phyloP scores from a whole-genome alignment of 352 stramenopile species.

The Phytophthora nicotianae region DNA sequence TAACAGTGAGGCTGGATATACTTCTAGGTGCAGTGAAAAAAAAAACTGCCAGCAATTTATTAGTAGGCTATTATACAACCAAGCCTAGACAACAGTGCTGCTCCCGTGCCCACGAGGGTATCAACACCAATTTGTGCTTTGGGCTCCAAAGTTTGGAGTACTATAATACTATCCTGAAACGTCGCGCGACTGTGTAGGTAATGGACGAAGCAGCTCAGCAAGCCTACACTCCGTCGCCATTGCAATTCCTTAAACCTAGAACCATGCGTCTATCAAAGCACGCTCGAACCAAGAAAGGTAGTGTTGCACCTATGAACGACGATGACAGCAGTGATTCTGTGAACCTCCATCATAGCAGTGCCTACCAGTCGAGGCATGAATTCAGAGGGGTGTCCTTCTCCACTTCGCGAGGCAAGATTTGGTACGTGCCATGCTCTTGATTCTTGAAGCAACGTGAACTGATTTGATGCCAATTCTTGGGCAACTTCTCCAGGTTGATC shows the following conservation, averaged over 20 bases:
- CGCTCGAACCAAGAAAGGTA: conserved; percentile 18
- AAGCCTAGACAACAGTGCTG: background rate
- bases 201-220: background rate
- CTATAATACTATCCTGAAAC: too few species aligned
- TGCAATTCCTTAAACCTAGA: background rate
- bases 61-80: background rate
- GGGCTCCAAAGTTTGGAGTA: too few species aligned
- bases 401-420: conserved; percentile 33
- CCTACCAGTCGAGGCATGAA: conserved; percentile 1
- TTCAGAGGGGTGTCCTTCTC: conserved; percentile 33
- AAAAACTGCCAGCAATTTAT: background rate
- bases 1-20: background rate
- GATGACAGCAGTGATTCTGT: conserved; percentile 7
- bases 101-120: too few species aligned
- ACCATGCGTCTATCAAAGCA: conserved; percentile 31
- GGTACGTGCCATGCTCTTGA: conserved; percentile 19
- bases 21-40: background rate
- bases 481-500: conserved; percentile 37
- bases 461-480: background rate
- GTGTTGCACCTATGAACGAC: conserved; percentile 29
- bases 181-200: conserved; percentile 18
- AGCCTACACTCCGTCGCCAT: too few species aligned
- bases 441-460: background rate
- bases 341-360: background rate
- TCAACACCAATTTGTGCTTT: too few species aligned